Conservation (phyloP, 108 stramenopile genomes). For the Discostella pseudostelligera region DNA sequence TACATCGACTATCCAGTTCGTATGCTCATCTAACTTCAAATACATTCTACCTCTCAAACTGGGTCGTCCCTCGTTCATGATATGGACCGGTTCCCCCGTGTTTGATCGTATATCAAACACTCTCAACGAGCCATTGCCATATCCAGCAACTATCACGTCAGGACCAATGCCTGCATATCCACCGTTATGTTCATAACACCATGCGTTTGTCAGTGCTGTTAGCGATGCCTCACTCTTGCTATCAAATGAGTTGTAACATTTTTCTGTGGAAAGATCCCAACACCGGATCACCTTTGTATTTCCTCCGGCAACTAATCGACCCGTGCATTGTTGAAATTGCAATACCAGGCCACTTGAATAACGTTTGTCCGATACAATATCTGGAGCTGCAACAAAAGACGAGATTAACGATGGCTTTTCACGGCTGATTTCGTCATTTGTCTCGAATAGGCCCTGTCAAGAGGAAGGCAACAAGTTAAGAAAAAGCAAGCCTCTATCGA, state of each 20-base stretch:
- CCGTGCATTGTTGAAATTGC: slow-evolving; percentile 81
- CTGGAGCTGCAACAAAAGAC: slow-evolving; percentile 85
- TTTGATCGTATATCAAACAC: slow-evolving; percentile 84
- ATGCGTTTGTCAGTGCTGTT: slow-evolving; percentile 84
- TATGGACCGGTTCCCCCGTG: slow-evolving; percentile 16
- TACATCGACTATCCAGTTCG: slow-evolving; percentile 83
- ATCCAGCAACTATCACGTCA: slow-evolving; percentile 83
- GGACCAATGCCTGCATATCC: slow-evolving; percentile 66
- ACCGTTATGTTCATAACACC: slow-evolving; percentile 51
- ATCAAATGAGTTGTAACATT: slow-evolving; percentile 51
- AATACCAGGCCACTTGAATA: slow-evolving; percentile 80
- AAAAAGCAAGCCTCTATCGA: not conserved
- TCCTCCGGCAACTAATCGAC: slow-evolving; percentile 83
- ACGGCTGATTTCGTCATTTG: slow-evolving; percentile 50
- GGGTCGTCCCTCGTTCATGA: slow-evolving; percentile 10
- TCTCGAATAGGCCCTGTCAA: slow-evolving; percentile 74
- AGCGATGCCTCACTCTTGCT: slow-evolving; percentile 63
- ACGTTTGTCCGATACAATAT: slow-evolving; percentile 62
- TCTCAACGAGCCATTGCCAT: slow-evolving; percentile 82
- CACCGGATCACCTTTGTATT: slow-evolving; percentile 64
- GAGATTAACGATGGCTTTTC: slow-evolving; percentile 65
- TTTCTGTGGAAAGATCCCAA: slow-evolving; percentile 93
- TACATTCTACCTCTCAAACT: slow-evolving; percentile 30
- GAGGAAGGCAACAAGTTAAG: not conserved
- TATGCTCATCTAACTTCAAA: slow-evolving; percentile 62